These are phyloP conservation scores for Bipolaris oryzae DNA, from an alignment of 2,329 filamentous ascomycete species.

Conservation along the genomic window DNA sequence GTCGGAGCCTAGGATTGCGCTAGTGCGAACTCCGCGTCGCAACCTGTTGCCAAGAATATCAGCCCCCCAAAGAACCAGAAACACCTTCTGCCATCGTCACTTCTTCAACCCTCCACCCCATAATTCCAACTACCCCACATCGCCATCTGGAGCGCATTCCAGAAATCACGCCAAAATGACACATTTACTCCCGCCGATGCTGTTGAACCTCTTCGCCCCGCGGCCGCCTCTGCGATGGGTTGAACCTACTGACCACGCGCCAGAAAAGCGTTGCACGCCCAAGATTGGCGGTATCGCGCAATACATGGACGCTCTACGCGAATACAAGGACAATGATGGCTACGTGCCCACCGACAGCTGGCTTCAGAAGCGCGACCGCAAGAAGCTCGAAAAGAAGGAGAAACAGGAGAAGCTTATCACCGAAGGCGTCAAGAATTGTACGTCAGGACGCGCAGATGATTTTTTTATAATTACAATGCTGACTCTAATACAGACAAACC, in stretches of 20 bases:
- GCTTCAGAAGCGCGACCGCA: slow-evolving; percentile 84
- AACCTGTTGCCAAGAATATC: slow-evolving; percentile 19
- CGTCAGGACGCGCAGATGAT: slow-evolving; percentile 22
- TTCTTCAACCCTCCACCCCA: slow-evolving; percentile 17
- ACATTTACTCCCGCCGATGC: slow-evolving; percentile 90
- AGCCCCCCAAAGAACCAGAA: slow-evolving; percentile 5
- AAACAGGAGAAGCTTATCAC: slow-evolving; percentile 67
- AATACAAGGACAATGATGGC: slow-evolving; percentile 77
- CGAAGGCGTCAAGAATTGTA: slow-evolving; percentile 71
- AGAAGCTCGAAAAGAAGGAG: slow-evolving; percentile 79
- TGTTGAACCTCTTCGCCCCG: slow-evolving; percentile 92
- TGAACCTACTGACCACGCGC: slow-evolving; percentile 78
- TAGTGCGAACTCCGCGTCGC: slow-evolving; percentile 29
- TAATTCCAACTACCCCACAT: slow-evolving; percentile 38
- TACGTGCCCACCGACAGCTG: slow-evolving; percentile 90
- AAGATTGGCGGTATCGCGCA: slow-evolving; percentile 74
- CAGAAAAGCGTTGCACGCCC: slow-evolving; percentile 79
- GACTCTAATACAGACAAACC: slow-evolving; percentile 70
- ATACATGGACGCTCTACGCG: slow-evolving; percentile 73
- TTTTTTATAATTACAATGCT: slow-evolving; percentile 13
- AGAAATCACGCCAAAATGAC: slow-evolving; percentile 69
- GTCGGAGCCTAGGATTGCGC: slow-evolving; percentile 23
- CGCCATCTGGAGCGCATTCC: slow-evolving; percentile 45
- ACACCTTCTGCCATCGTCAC: slow-evolving; percentile 24
- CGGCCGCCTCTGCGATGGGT: slow-evolving; percentile 91